These are phyloP conservation scores for Mortierella sp. DNA, from an alignment of 371 early-diverging fungal species.

Conservation along the genomic window DNA sequence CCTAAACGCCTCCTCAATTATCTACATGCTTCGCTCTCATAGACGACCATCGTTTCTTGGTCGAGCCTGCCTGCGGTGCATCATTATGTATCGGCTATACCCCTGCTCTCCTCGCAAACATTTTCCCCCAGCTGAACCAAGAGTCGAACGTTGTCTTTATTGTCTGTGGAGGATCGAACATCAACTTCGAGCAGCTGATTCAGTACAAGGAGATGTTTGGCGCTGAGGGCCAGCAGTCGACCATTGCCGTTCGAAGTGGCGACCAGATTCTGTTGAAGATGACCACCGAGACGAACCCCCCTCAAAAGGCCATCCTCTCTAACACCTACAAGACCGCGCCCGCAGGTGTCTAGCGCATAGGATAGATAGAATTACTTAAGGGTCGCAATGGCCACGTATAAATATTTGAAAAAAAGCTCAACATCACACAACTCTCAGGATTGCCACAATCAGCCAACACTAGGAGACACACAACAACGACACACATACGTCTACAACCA, in stretches of 20 bases:
- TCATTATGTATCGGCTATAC: slow-evolving; percentile 68
- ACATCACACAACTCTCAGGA: not conserved
- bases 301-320: slow-evolving; percentile 31
- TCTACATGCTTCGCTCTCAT: not conserved
- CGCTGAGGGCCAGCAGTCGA: slow-evolving; percentile 56
- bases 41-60: slow-evolving; percentile 71
- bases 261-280: slow-evolving; percentile 71
- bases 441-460: not conserved
- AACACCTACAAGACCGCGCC: slow-evolving; percentile 18
- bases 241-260: slow-evolving; percentile 71
- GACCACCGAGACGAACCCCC: slow-evolving; percentile 45
- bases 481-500: not conserved
- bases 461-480: not conserved
- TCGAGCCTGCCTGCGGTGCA: slow-evolving; percentile 74
- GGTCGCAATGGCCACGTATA: not conserved
- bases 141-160: slow-evolving; percentile 68
- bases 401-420: not conserved
- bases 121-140: slow-evolving; percentile 63
- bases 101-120: slow-evolving; percentile 65
- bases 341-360: not conserved
- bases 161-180: slow-evolving; percentile 74
- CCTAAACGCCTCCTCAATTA: not conserved
- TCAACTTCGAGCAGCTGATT: slow-evolving; percentile 63
- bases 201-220: slow-evolving; percentile 64
- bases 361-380: not conserved